These are phyloP conservation scores for Oryza officinalis DNA, from an alignment of 176 grass and related monocot species.

Conservation along the genomic window DNA sequence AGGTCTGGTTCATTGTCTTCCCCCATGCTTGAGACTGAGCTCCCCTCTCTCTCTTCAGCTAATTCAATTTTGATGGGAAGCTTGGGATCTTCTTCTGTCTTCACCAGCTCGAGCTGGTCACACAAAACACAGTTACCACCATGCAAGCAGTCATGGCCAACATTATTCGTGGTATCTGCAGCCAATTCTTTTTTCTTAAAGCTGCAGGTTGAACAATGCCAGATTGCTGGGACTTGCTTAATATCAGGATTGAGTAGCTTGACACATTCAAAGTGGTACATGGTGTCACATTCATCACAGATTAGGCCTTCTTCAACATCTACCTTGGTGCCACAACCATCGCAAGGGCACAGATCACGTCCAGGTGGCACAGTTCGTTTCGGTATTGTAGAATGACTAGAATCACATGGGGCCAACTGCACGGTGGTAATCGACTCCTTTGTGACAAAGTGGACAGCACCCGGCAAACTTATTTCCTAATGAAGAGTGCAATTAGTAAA, in stretches of 20 bases:
- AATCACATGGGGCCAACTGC: conserved; percentile 60
- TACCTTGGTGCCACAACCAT: conserved; percentile 58
- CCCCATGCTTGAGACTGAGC: conserved; percentile 52
- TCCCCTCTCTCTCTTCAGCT: conserved; percentile 45
- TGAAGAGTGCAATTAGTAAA: conserved; percentile 33
- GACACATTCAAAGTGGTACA: conserved; percentile 80
- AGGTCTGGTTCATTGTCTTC: conserved; percentile 54
- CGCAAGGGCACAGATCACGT: conserved; percentile 56
- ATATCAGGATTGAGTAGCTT: conserved; percentile 44
- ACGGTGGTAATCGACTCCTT: conserved; percentile 57
- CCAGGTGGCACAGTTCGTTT: conserved; percentile 42
- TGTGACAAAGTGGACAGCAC: conserved; percentile 36
- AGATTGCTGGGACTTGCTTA: conserved; percentile 55
- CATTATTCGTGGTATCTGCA: conserved; percentile 25
- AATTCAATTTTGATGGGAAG: conserved; percentile 25
- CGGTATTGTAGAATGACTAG: conserved; percentile 74
- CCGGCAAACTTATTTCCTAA: conserved; percentile 61
- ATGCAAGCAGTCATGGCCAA: conserved; percentile 48
- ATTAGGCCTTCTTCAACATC: conserved; percentile 64
- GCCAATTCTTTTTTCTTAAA: conserved; percentile 34
- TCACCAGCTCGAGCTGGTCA: conserved; percentile 50
- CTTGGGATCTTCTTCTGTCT: conserved; percentile 41
- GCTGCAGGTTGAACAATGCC: conserved; percentile 73
- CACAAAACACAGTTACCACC: conserved; percentile 59
- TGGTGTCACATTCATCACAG: conserved; percentile 74